These are phyloP conservation scores for Leersia perrieri DNA, from an alignment of 176 grass and related monocot genomes.

Conservation along the genomic window DNA sequence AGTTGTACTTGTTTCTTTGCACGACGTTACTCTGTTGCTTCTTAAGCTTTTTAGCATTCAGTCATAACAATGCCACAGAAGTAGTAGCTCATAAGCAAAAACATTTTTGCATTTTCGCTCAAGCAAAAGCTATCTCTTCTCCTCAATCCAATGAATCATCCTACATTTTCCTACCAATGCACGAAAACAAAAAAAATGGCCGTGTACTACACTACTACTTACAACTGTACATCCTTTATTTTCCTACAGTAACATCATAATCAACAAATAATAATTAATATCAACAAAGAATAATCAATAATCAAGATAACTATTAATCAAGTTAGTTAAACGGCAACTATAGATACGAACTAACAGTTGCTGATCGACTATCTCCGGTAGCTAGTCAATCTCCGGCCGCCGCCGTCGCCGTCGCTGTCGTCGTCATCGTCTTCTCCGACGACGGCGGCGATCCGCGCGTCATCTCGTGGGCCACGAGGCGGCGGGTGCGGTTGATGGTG, in stretches of 20 bases:
- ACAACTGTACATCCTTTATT: not conserved
- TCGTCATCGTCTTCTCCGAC: not conserved
- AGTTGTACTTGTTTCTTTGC: too few relatives aligned
- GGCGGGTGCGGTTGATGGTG: slow-evolving; percentile 77
- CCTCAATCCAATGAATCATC: not conserved
- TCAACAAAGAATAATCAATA: not conserved
- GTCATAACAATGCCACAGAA: not conserved
- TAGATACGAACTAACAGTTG: not conserved
- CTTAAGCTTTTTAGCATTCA: too few relatives aligned
- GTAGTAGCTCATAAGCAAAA: not conserved
- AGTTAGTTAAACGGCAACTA: not conserved
- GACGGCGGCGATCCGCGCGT: not conserved
- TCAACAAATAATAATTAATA: not conserved
- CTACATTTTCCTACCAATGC: not conserved
- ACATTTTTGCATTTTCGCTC: not conserved
- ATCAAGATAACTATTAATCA: too few relatives aligned
- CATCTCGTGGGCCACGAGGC: slow-evolving; percentile 63
- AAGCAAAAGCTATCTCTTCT: not conserved
- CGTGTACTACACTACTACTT: not conserved
- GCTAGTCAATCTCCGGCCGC: not conserved
- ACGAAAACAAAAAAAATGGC: not conserved
- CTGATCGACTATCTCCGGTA: not conserved
- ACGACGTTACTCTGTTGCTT: too few relatives aligned
- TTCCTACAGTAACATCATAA: not conserved
- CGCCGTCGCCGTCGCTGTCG: not conserved